A percentile compares a stretch with the other conserved stretches of the same genome.
phyloP scores from a whole-genome alignment of 2,329 filamentous ascomycete species.

The Hypoxylon sp. region DNA sequence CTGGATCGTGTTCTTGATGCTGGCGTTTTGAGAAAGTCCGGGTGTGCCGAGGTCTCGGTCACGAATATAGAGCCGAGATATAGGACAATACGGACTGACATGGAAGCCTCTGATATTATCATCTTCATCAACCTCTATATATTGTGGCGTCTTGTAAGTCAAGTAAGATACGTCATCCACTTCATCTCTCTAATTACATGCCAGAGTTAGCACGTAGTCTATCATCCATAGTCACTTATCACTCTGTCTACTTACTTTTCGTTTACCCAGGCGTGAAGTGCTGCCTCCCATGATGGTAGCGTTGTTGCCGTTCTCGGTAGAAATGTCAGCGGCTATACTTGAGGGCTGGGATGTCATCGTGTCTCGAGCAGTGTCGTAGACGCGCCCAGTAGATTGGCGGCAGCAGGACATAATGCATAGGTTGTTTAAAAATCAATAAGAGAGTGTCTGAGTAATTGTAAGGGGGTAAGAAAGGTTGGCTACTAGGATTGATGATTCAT shows the following conservation, averaged over 20 bases:
- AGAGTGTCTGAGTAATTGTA: neutral
- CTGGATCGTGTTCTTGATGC: neutral
- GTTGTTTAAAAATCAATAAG: neutral
- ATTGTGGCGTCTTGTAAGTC: too few relatives aligned
- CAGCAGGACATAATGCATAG: neutral
- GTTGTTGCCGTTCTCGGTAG: neutral
- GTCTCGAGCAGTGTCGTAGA: neutral
- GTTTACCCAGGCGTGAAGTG: neutral
- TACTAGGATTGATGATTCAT: neutral
- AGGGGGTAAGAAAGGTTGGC: neutral
- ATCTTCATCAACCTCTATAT: conserved; percentile 19
- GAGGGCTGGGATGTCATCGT: neutral
- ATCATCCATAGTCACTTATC: neutral
- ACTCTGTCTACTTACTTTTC: neutral
- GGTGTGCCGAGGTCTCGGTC: neutral
- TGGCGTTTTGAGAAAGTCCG: neutral
- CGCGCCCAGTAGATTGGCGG: neutral
- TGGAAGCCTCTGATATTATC: conserved; percentile 6
- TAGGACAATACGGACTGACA: neutral
- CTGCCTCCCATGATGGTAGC: neutral
- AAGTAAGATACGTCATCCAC: neutral
- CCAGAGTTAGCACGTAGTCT: neutral
- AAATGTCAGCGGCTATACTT: neutral
- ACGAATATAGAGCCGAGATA: neutral
- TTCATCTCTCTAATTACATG: neutral